These are phyloP conservation scores for Beta vulgaris DNA, from an alignment of 148 eudicot genomes.

Conservation along the genomic window DNA sequence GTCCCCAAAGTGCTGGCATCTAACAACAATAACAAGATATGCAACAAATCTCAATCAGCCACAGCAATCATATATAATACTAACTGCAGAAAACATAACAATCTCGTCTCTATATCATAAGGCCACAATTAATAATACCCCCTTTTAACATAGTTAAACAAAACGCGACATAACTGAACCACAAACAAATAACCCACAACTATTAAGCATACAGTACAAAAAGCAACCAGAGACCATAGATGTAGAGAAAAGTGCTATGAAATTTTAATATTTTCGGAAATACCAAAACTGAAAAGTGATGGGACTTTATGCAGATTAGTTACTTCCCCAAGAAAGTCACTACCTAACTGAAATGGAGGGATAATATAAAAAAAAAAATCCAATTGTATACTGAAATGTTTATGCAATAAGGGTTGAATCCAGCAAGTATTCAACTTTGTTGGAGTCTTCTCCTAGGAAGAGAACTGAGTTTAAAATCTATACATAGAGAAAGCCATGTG, in stretches of 20 bases:
- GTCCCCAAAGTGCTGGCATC: not conserved
- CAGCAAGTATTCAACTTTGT: no score
- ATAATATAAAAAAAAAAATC: no score
- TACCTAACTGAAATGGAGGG: no score
- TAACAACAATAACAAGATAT: not conserved
- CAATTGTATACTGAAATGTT: no score
- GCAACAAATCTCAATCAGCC: not conserved
- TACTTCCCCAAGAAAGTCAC: not conserved
- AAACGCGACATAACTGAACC: not conserved
- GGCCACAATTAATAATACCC: not conserved
- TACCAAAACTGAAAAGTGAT: not conserved
- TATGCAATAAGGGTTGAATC: no score
- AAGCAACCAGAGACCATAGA: not conserved
- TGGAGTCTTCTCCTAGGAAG: no score
- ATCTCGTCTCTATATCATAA: not conserved
- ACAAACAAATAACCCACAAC: not conserved
- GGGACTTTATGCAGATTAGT: not conserved
- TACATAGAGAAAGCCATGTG: no score
- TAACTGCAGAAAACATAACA: not conserved
- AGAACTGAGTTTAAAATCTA: no score
- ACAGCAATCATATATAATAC: not conserved
- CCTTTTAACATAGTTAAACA: not conserved
- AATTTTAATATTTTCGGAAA: not conserved
- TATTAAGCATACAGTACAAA: not conserved
- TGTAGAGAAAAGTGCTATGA: not conserved